A percentile compares a stretch with the other conserved stretches of the same genome.
These are phyloP conservation scores for Didymella arachidicola DNA, from an alignment of 2,329 filamentous ascomycete genomes.

Conservation along the genomic window DNA sequence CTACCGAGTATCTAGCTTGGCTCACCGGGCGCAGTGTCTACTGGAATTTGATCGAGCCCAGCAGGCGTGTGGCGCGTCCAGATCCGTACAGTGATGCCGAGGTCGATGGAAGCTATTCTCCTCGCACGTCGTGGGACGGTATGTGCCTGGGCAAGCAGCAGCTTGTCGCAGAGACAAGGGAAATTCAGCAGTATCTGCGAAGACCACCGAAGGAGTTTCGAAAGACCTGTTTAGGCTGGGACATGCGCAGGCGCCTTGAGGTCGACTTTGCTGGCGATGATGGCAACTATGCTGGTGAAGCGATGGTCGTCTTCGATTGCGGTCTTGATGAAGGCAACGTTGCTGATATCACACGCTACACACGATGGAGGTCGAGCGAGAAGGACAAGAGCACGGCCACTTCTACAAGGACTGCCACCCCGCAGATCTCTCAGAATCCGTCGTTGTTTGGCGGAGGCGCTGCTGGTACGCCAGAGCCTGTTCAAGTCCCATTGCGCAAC, in stretches of 20 bases:
- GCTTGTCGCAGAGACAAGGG: conserved; percentile 76
- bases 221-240: conserved; percentile 82
- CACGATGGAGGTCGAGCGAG: conserved; percentile 59
- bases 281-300: conserved; percentile 77
- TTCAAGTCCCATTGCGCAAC: conserved; percentile 28
- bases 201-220: conserved; percentile 81
- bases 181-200: conserved; percentile 78
- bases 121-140: conserved; percentile 76
- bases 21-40: conserved; percentile 76
- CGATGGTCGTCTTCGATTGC: conserved; percentile 75
- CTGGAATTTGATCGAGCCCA: conserved; percentile 83
- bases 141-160: conserved; percentile 77
- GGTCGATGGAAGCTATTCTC: conserved; percentile 76
- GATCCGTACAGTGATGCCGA: conserved; percentile 76
- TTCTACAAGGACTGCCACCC: conserved; percentile 28
- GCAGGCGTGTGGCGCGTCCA: conserved; percentile 72
- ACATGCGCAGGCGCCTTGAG: conserved; percentile 85
- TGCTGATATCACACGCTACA: conserved; percentile 64
- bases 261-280: conserved; percentile 90
- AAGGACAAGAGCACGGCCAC: conserved; percentile 32
- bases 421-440: conserved; percentile 28
- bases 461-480: conserved; percentile 36
- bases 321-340: conserved; percentile 68
- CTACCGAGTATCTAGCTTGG: conserved; percentile 74
- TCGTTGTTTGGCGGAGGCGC: conserved; percentile 62